phyloP scores from a whole-genome alignment of 495 filamentous ascomycete species.

The Aspergillus taichungensis region DNA sequence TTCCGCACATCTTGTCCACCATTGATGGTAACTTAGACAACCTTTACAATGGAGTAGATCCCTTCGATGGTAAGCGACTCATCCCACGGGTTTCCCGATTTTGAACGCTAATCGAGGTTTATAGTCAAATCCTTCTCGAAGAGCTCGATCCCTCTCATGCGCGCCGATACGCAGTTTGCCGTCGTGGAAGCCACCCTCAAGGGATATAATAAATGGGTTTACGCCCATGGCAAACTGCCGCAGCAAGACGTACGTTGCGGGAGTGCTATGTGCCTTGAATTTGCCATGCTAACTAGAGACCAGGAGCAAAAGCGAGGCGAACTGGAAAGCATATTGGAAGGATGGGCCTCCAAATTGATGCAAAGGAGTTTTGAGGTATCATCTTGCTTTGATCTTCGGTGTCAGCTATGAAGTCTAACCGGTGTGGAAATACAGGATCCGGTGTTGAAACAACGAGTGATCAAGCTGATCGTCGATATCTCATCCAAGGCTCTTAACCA shows the following conservation, averaged over 20 bases:
- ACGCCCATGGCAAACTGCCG: constrained; percentile 41
- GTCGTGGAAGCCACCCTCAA: constrained; percentile 88
- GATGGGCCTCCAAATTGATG: constrained; percentile 71
- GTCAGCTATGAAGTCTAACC: neutral
- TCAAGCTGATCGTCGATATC: constrained; percentile 78
- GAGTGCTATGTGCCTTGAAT: neutral
- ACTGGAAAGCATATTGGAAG: constrained; percentile 61
- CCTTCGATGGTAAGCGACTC: constrained; percentile 53
- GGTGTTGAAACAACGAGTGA: constrained; percentile 69
- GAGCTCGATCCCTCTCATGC: constrained; percentile 64
- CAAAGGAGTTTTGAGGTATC: constrained; percentile 64
- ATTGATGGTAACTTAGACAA: constrained; percentile 65
- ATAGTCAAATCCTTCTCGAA: constrained; percentile 69
- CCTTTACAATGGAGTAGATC: constrained; percentile 60
- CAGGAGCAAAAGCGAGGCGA: constrained; percentile 52
- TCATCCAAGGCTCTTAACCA: constrained; percentile 74
- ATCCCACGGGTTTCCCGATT: neutral
- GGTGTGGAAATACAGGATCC: constrained; percentile 52
- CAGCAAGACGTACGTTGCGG: constrained; percentile 41
- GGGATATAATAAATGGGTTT: constrained; percentile 77
- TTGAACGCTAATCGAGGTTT: constrained; percentile 19
- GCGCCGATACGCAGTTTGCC: constrained; percentile 79
- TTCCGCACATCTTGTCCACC: constrained; percentile 72
- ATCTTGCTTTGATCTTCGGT: neutral
- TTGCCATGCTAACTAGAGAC: constrained; percentile 7